Conservation (phyloP, 805 yeast genomes). For the Cyberlindnera japonica region DNA sequence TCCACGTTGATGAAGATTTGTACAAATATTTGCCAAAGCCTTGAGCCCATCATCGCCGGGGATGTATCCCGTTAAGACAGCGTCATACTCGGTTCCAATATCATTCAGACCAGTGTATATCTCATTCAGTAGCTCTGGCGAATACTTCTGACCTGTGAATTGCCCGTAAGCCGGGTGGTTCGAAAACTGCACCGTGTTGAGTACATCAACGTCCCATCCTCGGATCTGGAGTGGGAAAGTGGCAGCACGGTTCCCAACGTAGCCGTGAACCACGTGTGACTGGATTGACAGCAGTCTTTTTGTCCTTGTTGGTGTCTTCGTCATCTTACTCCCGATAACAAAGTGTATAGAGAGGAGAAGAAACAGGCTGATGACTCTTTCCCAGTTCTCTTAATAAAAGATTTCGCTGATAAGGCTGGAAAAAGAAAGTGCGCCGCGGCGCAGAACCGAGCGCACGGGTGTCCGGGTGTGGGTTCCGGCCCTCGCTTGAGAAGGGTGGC, state of each 20-base stretch:
- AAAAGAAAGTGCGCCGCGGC: too few species aligned
- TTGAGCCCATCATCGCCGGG: conserved; percentile 58
- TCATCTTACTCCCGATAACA: too few species aligned
- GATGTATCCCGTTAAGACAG: conserved; percentile 75
- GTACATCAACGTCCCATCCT: conserved; percentile 91
- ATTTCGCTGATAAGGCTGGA: not conserved
- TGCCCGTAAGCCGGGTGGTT: conserved; percentile 88
- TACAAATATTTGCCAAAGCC: conserved; percentile 43
- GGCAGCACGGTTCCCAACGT: conserved; percentile 90
- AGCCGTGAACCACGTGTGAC: conserved; percentile 93
- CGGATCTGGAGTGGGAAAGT: conserved; percentile 82
- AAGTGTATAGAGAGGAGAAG: too few species aligned
- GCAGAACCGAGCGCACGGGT: not conserved
- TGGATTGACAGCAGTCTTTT: conserved; percentile 52
- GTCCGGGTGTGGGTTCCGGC: not conserved
- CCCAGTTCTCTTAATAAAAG: not conserved
- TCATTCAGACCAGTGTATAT: conserved; percentile 53
- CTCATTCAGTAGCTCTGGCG: conserved; percentile 42
- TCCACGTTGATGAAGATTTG: conserved; percentile 28
- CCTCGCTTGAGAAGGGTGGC: too few species aligned
- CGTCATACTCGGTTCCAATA: conserved; percentile 51
- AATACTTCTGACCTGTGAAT: conserved; percentile 55
- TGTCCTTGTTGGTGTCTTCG: not conserved
- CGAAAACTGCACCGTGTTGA: conserved; percentile 85
- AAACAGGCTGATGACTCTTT: conserved; percentile 4